Evolutionary conservation across 495 filamentous ascomycete species (phyloP).

Genomic region (Penicillium paradoxum): DNA sequence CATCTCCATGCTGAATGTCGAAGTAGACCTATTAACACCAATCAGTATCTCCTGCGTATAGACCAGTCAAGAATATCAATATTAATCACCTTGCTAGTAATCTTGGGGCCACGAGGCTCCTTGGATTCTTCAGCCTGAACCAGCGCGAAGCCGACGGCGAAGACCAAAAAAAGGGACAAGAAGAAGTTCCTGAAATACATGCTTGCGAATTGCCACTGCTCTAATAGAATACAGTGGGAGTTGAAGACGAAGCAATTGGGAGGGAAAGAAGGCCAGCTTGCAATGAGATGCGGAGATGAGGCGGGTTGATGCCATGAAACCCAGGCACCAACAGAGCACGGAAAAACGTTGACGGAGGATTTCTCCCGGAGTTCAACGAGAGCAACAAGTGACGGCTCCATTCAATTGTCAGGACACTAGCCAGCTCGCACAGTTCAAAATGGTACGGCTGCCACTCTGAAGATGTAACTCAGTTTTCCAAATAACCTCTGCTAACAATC

Average conservation of each 20-base stretch:
- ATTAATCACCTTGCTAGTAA: constrained; percentile 75
- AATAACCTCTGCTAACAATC: background rate
- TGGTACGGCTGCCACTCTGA: constrained; percentile 22
- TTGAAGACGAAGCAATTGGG: constrained; percentile 9
- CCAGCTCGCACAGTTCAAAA: constrained; percentile 20
- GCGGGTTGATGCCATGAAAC: background rate
- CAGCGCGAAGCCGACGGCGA: constrained; percentile 59
- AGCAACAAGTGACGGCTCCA: constrained; percentile 6
- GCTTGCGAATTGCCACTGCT: constrained; percentile 34
- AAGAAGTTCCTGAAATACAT: constrained; percentile 47
- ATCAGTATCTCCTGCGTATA: constrained; percentile 10
- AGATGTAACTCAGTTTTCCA: background rate
- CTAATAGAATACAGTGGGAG: constrained; percentile 4
- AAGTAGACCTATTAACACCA: constrained; percentile 65
- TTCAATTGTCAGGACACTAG: constrained; percentile 7
- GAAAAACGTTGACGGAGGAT: constrained; percentile 34
- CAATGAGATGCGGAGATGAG: constrained; percentile 31
- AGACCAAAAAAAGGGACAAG: constrained; percentile 66
- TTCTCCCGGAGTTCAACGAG: constrained; percentile 27
- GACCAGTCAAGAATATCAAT: background rate
- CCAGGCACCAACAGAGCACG: constrained; percentile 10
- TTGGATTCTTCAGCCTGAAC: constrained; percentile 67
- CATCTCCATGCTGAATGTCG: constrained; percentile 86
- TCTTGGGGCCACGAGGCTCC: constrained; percentile 87
- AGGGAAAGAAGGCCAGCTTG: constrained; percentile 39